Base-by-base conservation (phyloP, 148 eudicot species). In the Hydrangea macrophylla region DNA sequence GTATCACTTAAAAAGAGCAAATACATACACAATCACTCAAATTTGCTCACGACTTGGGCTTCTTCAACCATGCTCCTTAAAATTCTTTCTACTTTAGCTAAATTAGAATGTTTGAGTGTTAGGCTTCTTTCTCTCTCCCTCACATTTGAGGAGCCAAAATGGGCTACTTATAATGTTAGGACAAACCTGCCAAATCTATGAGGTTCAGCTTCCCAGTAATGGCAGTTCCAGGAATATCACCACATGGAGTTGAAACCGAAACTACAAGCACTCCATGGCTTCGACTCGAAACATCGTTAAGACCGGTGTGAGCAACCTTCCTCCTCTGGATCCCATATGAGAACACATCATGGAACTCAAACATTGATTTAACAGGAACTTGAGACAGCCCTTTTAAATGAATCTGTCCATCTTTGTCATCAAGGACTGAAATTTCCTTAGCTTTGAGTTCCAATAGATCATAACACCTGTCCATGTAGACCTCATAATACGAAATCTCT, bases 201-300 rank as follows among this genome's bases (percentile, higher is more conserved):
- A 94, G 96, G 77, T 85, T 86, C 70, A 94, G 78, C 86, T 94
- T 94, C 45, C 98, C 97, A 28, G 67, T 69, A 64, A 79, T 25
- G 27, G 30, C 9, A 56, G 73, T 56, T 10, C 76, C 75, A 9
- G 50, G 58, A 54, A 68, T 76, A 76, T 85, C 70, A 57, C 48
- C 67, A 40, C 74, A 65, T 74, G 82, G 87, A 60, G 79, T 63
- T 17, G 83, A 80, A 60, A 90, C 83, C 25, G 79, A 45, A 68
- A 94, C 67, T 22, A 82, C 79, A 40, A 94, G 90, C 60, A 87
- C 96, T 3, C 80, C 97, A 71, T 90, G 98, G 81, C 98, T 94
- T 58, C 98, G 78, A 72, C 98, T 94, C 10, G 98, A 94, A 51
- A 84, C 93, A 75, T 90, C 97, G 71, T 94, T 90, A 11, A 94